Conservation (phyloP, 2,329 filamentous ascomycete species). For the Fusarium devonianum region DNA sequence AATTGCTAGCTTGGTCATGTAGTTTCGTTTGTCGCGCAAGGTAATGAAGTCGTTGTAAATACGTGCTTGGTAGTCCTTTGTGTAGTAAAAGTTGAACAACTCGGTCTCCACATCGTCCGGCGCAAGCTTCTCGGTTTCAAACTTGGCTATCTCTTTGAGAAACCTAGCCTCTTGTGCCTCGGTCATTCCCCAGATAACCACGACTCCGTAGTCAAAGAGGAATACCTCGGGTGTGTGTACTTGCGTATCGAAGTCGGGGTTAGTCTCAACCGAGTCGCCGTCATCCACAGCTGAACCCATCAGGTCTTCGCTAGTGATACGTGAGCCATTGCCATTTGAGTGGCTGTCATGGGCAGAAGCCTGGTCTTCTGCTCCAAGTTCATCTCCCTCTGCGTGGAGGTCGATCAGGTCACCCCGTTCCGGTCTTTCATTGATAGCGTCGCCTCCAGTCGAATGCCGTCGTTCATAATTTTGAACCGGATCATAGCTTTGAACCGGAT, state of each 20-base stretch:
- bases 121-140: slow-evolving; percentile 88
- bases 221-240: slow-evolving; percentile 95
- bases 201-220: slow-evolving; percentile 95
- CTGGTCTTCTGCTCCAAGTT: slow-evolving; percentile 43
- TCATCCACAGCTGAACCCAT: slow-evolving; percentile 47
- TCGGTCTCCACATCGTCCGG: slow-evolving; percentile 93
- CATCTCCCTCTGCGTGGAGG: slow-evolving; percentile 54
- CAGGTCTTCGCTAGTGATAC: slow-evolving; percentile 44
- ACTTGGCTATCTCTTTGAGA: slow-evolving; percentile 91
- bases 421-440: slow-evolving; percentile 51
- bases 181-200: slow-evolving; percentile 98
- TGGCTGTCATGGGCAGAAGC: slow-evolving; percentile 37
- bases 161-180: slow-evolving; percentile 88
- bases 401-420: slow-evolving; percentile 70
- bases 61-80: slow-evolving; percentile 92
- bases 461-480: slow-evolving; percentile 64
- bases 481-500: slow-evolving; percentile 55
- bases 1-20: slow-evolving; percentile 98
- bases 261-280: slow-evolving; percentile 51
- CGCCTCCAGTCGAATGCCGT: slow-evolving; percentile 78
- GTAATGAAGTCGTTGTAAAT: slow-evolving; percentile 99
- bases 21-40: slow-evolving; percentile 89
- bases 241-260: slow-evolving; percentile 81
- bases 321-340: slow-evolving; percentile 37
- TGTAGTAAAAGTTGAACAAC: slow-evolving; percentile 99